phyloP scores from a whole-genome alignment of 2,329 filamentous ascomycete genomes.

The Arthrobotrys megalospora region DNA sequence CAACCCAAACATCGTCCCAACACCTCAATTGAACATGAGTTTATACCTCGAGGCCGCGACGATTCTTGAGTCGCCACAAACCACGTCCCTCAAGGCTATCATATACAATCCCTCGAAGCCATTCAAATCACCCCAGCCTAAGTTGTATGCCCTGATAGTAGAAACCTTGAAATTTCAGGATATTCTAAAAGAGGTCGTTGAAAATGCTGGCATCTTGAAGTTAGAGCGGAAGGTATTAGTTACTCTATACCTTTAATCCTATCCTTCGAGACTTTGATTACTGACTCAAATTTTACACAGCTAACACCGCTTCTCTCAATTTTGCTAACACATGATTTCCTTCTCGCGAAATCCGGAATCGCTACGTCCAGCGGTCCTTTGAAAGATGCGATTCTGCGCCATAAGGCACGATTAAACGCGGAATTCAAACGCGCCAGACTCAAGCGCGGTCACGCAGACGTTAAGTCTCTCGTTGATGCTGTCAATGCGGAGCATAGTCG shows the following conservation, averaged over 20 bases:
- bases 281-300: background rate
- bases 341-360: conserved; percentile 85
- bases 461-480: conserved; percentile 73
- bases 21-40: conserved; percentile 80
- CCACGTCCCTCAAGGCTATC: conserved; percentile 88
- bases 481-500: conserved; percentile 68
- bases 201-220: conserved; percentile 81
- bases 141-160: conserved; percentile 87
- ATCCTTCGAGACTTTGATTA: background rate
- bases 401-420: conserved; percentile 84
- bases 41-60: conserved; percentile 93
- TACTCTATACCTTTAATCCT: background rate
- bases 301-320: conserved; percentile 74
- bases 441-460: conserved; percentile 77
- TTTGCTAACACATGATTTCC: conserved; percentile 86
- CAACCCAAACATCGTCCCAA: background rate
- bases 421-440: conserved; percentile 87
- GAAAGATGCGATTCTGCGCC: conserved; percentile 80
- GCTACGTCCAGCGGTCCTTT: conserved; percentile 83
- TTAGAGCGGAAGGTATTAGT: conserved; percentile 83
- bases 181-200: conserved; percentile 89
- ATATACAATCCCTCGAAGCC: conserved; percentile 81
- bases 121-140: conserved; percentile 82
- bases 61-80: conserved; percentile 76
- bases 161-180: conserved; percentile 93